Evolutionary conservation across 1,284 basidiomycete species (phyloP).

Genomic region (Rhodotorula sp.): DNA sequence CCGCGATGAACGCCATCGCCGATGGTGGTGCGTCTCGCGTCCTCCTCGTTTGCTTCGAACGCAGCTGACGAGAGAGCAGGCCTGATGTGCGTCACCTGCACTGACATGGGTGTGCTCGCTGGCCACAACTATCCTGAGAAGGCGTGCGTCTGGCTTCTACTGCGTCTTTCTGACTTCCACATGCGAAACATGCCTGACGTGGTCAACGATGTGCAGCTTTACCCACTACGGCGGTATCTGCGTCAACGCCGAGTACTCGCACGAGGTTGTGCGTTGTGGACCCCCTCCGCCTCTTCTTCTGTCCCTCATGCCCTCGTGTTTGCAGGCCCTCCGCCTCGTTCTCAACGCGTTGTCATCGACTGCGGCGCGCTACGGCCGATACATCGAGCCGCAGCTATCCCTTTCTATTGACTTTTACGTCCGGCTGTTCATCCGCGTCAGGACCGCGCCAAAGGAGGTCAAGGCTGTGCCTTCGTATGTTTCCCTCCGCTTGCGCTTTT

Average conservation of each 20-base stretch:
- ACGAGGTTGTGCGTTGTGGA: conserved; percentile 72
- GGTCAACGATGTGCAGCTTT: no score
- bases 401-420: conserved; percentile 98
- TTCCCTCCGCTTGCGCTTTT: neutral
- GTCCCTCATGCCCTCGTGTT: accelerated
- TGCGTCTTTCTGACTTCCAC: neutral
- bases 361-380: conserved; percentile 87
- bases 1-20: conserved; percentile 85
- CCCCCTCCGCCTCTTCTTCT: neutral
- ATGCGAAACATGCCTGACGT: no score
- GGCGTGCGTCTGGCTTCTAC: conserved; percentile 62
- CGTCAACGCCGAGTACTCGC: conserved; percentile 87
- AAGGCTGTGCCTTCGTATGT: conserved; percentile 76
- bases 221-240: conserved; percentile 96
- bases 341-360: conserved; percentile 81
- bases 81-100: conserved; percentile 92
- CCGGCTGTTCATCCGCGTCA: conserved; percentile 82
- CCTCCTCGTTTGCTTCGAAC: neutral
- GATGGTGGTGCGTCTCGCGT: conserved; percentile 69
- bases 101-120: conserved; percentile 90
- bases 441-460: conserved; percentile 76
- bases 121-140: conserved; percentile 96
- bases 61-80: conserved; percentile 57
- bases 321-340: conserved; percentile 73
- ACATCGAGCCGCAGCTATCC: conserved; percentile 86